phyloP scores from a whole-genome alignment of 495 filamentous ascomycete species.

The Aspergillus cavernicola region DNA sequence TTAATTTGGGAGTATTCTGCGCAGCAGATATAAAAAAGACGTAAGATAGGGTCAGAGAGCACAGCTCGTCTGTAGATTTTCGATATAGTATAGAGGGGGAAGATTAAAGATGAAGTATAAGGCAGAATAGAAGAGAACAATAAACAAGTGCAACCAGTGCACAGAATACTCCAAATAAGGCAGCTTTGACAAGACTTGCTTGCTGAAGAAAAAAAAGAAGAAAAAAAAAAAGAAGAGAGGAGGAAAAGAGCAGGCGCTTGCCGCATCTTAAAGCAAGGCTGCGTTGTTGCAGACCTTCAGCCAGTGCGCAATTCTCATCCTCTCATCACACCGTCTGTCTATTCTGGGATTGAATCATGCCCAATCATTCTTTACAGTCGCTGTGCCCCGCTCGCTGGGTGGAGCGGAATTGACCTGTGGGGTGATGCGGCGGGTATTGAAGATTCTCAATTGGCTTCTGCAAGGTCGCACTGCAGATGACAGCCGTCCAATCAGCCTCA shows the following conservation, averaged over 20 bases:
- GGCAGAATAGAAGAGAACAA: slow-evolving; percentile 45
- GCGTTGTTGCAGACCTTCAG: background rate
- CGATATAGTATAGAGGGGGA: slow-evolving; percentile 23
- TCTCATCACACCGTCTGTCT: slow-evolving; percentile 11
- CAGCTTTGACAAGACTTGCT: slow-evolving; percentile 65
- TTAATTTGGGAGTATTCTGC: slow-evolving; percentile 33
- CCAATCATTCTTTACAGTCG: background rate
- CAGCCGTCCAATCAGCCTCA: slow-evolving; percentile 1
- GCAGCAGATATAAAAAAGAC: slow-evolving; percentile 18
- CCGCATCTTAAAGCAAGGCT: slow-evolving; percentile 11
- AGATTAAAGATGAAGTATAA: slow-evolving; percentile 45
- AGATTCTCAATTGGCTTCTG: background rate
- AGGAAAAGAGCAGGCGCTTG: slow-evolving; percentile 9
- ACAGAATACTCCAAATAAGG: slow-evolving; percentile 46
- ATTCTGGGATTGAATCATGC: background rate
- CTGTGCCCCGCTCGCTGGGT: background rate
- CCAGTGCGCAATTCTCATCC: background rate
- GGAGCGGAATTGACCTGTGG: background rate
- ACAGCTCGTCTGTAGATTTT: slow-evolving; percentile 38
- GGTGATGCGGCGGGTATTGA: background rate
- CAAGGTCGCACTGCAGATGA: slow-evolving; percentile 1
- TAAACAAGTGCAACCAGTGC: slow-evolving; percentile 48
- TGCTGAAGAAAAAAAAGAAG: slow-evolving; percentile 63
- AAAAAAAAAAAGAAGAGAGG: slow-evolving; percentile 22
- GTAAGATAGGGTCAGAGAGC: slow-evolving; percentile 36